Evolutionary conservation across 306 rosid genomes (phyloP).

Genomic region (Carpinus viminea): DNA sequence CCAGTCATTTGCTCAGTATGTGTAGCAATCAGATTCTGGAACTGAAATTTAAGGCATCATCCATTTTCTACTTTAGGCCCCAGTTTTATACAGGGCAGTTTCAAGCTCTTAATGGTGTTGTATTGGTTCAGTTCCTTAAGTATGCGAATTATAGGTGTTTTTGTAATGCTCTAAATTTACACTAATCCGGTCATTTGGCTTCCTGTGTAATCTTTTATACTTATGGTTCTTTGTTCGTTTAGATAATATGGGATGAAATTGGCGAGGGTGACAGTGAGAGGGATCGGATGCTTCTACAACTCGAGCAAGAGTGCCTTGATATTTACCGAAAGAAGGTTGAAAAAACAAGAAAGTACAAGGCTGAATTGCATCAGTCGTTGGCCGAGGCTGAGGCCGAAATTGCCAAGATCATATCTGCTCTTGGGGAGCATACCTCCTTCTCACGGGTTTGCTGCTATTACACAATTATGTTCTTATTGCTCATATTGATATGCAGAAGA

Average conservation of each 20-base stretch:
- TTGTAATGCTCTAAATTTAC: neutral
- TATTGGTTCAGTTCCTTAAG: neutral
- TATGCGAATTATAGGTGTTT: neutral
- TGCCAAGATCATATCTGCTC: constrained; percentile 46
- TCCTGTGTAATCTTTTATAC: constrained; percentile 1
- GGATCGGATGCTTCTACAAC: constrained; percentile 83
- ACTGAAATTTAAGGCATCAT: neutral
- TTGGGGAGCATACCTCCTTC: constrained; percentile 56
- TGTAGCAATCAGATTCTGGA: no score
- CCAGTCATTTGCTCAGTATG: no score
- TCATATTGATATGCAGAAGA: neutral
- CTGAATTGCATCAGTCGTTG: constrained; percentile 58
- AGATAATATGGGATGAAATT: constrained; percentile 94
- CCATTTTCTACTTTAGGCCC: neutral
- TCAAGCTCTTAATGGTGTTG: neutral
- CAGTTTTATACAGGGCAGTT: neutral
- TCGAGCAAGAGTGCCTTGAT: constrained; percentile 89
- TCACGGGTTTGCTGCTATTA: constrained; percentile 48
- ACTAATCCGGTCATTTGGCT: neutral
- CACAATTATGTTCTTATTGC: neutral
- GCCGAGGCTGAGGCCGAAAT: constrained; percentile 68
- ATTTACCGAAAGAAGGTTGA: constrained; percentile 81
- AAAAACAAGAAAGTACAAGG: constrained; percentile 69
- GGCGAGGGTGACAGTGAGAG: constrained; percentile 78
- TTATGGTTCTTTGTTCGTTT: neutral